A percentile compares a stretch with the other conserved stretches of the same genome.
Conservation (phyloP, 2,329 filamentous ascomycete genomes). For the Zasmidium cellare region DNA sequence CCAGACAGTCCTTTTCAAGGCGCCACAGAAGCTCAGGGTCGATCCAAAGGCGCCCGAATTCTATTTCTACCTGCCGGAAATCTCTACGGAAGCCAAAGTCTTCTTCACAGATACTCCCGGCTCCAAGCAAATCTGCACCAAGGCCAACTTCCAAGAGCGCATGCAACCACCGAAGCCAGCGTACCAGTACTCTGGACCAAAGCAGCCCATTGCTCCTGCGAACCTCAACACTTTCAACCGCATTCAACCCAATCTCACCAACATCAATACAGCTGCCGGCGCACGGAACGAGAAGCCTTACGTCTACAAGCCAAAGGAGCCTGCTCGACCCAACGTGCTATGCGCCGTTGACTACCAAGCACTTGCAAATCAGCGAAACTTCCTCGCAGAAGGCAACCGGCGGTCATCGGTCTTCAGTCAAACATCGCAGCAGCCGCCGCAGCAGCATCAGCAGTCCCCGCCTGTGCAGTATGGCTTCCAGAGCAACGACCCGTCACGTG, state of each 20-base stretch:
- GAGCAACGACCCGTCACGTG: conserved; percentile 24
- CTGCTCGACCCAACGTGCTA: conserved; percentile 26
- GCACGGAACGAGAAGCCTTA: conserved; percentile 34
- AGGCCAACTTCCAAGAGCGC: conserved; percentile 72
- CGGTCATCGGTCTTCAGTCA: conserved; percentile 19
- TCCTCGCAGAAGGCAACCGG: conserved; percentile 26
- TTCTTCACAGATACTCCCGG: conserved; percentile 82
- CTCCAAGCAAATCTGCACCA: conserved; percentile 62
- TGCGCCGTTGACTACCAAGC: conserved; percentile 33
- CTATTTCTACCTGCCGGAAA: conserved; percentile 85
- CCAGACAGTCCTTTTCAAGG: conserved; percentile 38
- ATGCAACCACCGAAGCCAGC: conserved; percentile 46
- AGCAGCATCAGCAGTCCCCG: conserved; percentile 11
- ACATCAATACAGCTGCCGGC: conserved; percentile 9
- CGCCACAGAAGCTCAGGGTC: conserved; percentile 62
- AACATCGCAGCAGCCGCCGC: conserved; percentile 9
- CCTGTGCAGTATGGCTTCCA: conserved; percentile 26
- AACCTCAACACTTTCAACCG: conserved; percentile 19
- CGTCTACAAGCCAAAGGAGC: conserved; percentile 39
- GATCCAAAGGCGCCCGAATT: conserved; percentile 74
- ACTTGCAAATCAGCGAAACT: conserved; percentile 31
- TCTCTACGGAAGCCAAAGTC: conserved; percentile 84
- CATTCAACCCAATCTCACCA: conserved; percentile 15
- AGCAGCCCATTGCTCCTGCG: conserved; percentile 25
- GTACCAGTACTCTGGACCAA: conserved; percentile 23